Conservation (phyloP, 2,329 filamentous ascomycete genomes). For the Phialophora macrospora region DNA sequence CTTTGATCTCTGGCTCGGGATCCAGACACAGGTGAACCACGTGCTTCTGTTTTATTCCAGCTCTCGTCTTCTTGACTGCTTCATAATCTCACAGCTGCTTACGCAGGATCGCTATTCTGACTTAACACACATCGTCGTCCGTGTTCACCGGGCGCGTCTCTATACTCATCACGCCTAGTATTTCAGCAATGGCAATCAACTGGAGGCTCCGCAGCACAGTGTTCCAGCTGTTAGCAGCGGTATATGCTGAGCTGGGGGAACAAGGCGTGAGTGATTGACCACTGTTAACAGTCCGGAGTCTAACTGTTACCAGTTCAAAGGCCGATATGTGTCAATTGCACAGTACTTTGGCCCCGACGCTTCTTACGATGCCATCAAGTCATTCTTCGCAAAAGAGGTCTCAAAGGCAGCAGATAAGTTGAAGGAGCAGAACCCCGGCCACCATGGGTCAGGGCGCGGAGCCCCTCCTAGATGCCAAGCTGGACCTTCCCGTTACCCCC, state of each 20-base stretch:
- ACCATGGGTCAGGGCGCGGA: slow-evolving; percentile 14
- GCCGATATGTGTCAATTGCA: slow-evolving; percentile 29
- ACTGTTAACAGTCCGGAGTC: not conserved
- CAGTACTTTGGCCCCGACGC: slow-evolving; percentile 28
- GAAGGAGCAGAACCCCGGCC: slow-evolving; percentile 9
- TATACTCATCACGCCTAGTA: not conserved
- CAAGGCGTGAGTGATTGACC: slow-evolving; percentile 21
- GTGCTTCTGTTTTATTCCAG: not conserved
- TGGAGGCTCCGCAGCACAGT: slow-evolving; percentile 27
- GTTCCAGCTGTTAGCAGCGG: slow-evolving; percentile 28
- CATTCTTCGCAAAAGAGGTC: slow-evolving; percentile 32
- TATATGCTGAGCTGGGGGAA: slow-evolving; percentile 33
- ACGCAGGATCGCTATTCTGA: not conserved
- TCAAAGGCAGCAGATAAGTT: slow-evolving; percentile 24
- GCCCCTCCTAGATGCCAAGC: slow-evolving; percentile 5
- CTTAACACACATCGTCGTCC: not conserved
- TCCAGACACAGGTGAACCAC: not conserved
- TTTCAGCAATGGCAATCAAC: slow-evolving; percentile 24
- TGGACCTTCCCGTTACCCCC: slow-evolving; percentile 14
- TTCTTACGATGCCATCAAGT: slow-evolving; percentile 28
- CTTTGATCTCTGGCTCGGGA: not conserved
- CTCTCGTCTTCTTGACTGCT: not conserved
- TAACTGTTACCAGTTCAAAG: slow-evolving; percentile 27
- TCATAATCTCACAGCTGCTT: not conserved
- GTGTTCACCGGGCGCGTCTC: not conserved